Conservation (phyloP, 306 rosid genomes). For the Canavalia ensiformis region DNA sequence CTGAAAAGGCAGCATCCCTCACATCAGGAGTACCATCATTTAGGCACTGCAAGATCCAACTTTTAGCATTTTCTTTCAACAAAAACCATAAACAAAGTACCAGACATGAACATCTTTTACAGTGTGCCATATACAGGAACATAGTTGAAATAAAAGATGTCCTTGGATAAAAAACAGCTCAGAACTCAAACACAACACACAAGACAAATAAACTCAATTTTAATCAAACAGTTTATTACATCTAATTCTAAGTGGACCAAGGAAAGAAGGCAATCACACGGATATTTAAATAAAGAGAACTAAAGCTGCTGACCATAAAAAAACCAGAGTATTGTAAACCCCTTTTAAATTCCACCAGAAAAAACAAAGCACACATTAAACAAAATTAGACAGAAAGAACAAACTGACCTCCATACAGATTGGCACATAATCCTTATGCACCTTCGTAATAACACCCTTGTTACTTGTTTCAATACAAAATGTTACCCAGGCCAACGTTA, state of each 20-base stretch:
- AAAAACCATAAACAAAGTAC: neutral
- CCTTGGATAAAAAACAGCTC: neutral
- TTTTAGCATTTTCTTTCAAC: constrained; percentile 20
- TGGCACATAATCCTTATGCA: constrained; percentile 98
- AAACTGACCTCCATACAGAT: constrained; percentile 95
- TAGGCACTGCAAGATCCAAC: constrained; percentile 71
- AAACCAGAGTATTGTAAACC: neutral
- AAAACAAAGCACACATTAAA: constrained; percentile 12
- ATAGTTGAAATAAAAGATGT: constrained; percentile 14
- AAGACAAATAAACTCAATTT: neutral
- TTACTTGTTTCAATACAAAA: constrained; percentile 92
- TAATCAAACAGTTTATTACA: constrained; percentile 28
- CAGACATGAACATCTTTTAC: neutral
- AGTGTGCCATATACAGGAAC: neutral
- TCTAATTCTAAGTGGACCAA: constrained; percentile 2
- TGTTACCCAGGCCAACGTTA: constrained; percentile 87
- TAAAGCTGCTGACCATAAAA: constrained; percentile 14
- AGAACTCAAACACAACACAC: constrained; percentile 24
- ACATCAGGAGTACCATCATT: constrained; percentile 98
- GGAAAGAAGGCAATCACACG: neutral
- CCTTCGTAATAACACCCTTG: constrained; percentile 79
- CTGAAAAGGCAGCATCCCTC: constrained; percentile 98
- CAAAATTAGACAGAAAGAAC: constrained; percentile 4
- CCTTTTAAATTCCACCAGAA: neutral
- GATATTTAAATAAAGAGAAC: constrained; percentile 4